phyloP scores from a whole-genome alignment of 257 asterid genomes.

The Ajuga chamaepitys region DNA sequence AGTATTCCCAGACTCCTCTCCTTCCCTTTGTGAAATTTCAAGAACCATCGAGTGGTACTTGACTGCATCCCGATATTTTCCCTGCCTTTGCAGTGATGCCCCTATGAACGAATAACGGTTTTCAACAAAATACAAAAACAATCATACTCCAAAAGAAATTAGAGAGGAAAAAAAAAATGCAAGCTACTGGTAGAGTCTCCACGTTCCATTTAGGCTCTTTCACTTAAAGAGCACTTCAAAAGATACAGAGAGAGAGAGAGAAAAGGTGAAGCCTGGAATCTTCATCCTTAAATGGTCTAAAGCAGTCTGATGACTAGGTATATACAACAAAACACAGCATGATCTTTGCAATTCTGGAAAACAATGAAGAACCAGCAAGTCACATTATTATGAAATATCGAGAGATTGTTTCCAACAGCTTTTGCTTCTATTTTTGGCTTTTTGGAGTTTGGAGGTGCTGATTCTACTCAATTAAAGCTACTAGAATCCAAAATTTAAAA shows the following conservation, averaged over 20 bases:
- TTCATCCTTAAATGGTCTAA: background rate
- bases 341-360: background rate
- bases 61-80: slow-evolving; percentile 78
- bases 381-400: background rate
- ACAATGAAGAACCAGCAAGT: background rate
- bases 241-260: background rate
- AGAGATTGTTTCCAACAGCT: background rate
- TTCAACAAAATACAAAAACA: background rate
- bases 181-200: background rate
- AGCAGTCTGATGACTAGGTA: background rate
- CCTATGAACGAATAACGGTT: slow-evolving; percentile 32
- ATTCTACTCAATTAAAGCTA: no score
- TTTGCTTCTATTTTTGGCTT: no score
- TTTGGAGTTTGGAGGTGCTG: no score
- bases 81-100: slow-evolving; percentile 92
- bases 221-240: background rate
- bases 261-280: background rate
- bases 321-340: background rate
- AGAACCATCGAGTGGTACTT: slow-evolving; percentile 80
- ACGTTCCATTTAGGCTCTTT: background rate
- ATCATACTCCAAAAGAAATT: background rate
- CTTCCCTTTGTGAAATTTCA: slow-evolving; percentile 68
- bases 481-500: no score
- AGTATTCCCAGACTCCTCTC: slow-evolving; percentile 87
- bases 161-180: background rate